Base-by-base conservation (phyloP, 2,329 filamentous ascomycete genomes). In the Pseudogymnoascus sp. region DNA sequence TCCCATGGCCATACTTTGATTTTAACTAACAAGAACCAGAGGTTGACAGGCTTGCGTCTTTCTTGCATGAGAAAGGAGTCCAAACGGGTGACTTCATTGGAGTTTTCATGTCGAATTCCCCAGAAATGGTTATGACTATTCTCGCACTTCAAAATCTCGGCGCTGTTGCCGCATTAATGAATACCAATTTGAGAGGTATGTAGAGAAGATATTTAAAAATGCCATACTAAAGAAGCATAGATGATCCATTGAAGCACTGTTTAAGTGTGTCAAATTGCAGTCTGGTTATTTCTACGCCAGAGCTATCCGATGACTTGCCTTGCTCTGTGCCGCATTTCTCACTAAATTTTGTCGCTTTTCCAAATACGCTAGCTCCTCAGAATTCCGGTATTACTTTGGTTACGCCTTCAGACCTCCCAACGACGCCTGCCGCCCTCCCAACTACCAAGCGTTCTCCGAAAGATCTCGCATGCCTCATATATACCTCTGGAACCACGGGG, bases 401-500 rank as follows among this genome's bases (percentile, higher is more conserved):
- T 47, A 66, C 38, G 47, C 60, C n/a, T 60, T 59, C 28, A 61
- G 69, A 11, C 66, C 68, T 40, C 50, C 50, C 8, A 65, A 65
- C 38, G 50, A 19, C 2, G n/a, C 70, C 4, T 66, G 65, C 9
- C 73, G 74, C 35, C 63, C 69, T 5, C 7, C 11, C 63, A 17
- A 63, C 74, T 19, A 71, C 75, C 4, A 77, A 76, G 64, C 69
- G 72, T 38, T 72, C 67, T 2, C 68, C 71, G 1, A 68, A 69
- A 38, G 77, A 79, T 33, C 65, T 78, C 8, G 70, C 71, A 6
- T 70, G 70, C 1, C 69, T 80, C 5, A 78, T 80, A 38, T 81
- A 78, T 67, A 81, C 79, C 1, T 80, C 78, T 9, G 79, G 79
- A 4, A 81, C 79, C 19, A 79, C 77, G 3, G 77, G 77, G 17